Base-by-base conservation (phyloP, 139 green algal species). In the Asterochloris erici region DNA sequence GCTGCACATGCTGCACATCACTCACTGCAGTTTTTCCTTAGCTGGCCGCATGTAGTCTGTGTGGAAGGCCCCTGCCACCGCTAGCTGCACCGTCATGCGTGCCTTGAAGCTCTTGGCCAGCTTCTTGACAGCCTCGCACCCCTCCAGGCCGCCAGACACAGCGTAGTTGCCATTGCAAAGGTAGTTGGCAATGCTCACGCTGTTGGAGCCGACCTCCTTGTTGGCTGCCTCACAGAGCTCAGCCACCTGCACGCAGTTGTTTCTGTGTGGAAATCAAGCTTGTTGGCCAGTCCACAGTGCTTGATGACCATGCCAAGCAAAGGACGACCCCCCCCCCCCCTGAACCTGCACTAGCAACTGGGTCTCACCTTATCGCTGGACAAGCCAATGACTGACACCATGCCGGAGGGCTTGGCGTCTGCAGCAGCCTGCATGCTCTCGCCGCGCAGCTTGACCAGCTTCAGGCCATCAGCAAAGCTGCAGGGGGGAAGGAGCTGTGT, bases 131-230 rank as follows among this genome's bases (percentile, higher is more conserved):
- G 82, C 82, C 63, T 98, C 93, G 88, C 95, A 98, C 73, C 91
- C 97, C 77, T 93, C 91, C 71, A 96, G 90, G 81, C 90, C 90
- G 61, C 97, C 97, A 1, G 89, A 96, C 26, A 99, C 94, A 2
- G 95, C 97, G 82, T 99, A 99, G 92, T 99, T 99, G 82, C 97
- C 97, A 21, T 91, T 90, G 92, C 97, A 99, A 61, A 99, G 90
- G 89, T 90, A 99, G 93, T 99, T 99, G 85, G 97, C 97, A 75
- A 99, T 98, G 82, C 93, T 77, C 54, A 99, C 93, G 82, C 90
- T 90, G 77, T 96, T 81, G 23, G 86, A 88, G 13, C 85, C 84
- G 62, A 92, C 93, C 80, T 97, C 89, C 27, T 85, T 86, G 77
- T 86, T 97, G 79, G 96, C 97, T 23, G 90, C 93, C 68, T 97